These are phyloP conservation scores for Ogataea ramenticola DNA, from an alignment of 805 yeast genomes.

Conservation along the genomic window DNA sequence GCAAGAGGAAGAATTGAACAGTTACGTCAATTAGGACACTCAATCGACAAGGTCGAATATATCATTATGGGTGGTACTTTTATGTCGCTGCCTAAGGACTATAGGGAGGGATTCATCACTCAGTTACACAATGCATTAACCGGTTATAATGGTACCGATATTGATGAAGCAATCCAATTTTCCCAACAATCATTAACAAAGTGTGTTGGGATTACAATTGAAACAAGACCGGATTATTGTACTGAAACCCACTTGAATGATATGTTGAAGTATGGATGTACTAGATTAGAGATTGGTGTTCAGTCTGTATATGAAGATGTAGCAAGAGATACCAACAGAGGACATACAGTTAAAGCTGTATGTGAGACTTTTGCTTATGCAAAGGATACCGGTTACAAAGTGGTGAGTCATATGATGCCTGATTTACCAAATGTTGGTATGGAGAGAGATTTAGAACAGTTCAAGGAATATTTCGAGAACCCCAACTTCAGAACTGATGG, in stretches of 20 bases:
- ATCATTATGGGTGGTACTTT: slow-evolving; percentile 99
- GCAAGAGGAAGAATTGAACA: slow-evolving; percentile 97
- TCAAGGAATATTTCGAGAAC: slow-evolving; percentile 91
- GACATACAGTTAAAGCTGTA: slow-evolving; percentile 94
- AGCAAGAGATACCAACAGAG: slow-evolving; percentile 96
- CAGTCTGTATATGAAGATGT: slow-evolving; percentile 97
- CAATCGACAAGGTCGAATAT: slow-evolving; percentile 95
- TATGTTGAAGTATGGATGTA: slow-evolving; percentile 94
- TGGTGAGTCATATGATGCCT: slow-evolving; percentile 99
- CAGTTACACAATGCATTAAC: slow-evolving; percentile 92
- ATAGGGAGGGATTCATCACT: slow-evolving; percentile 83
- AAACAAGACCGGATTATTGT: slow-evolving; percentile 97
- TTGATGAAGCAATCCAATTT: slow-evolving; percentile 84
- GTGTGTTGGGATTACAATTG: slow-evolving; percentile 97
- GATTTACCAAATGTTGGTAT: slow-evolving; percentile 97
- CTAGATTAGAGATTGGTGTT: slow-evolving; percentile 94
- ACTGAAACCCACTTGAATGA: slow-evolving; percentile 92
- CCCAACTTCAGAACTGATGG: slow-evolving; percentile 98
- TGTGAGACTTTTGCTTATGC: slow-evolving; percentile 93
- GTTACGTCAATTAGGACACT: slow-evolving; percentile 88
- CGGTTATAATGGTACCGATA: slow-evolving; percentile 79
- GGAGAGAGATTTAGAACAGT: slow-evolving; percentile 96
- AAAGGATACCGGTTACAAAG: slow-evolving; percentile 98
- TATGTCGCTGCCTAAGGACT: slow-evolving; percentile 87
- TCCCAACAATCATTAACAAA: slow-evolving; percentile 94